Conservation (phyloP, 805 yeast genomes). For the Kuraishia ogatae region DNA sequence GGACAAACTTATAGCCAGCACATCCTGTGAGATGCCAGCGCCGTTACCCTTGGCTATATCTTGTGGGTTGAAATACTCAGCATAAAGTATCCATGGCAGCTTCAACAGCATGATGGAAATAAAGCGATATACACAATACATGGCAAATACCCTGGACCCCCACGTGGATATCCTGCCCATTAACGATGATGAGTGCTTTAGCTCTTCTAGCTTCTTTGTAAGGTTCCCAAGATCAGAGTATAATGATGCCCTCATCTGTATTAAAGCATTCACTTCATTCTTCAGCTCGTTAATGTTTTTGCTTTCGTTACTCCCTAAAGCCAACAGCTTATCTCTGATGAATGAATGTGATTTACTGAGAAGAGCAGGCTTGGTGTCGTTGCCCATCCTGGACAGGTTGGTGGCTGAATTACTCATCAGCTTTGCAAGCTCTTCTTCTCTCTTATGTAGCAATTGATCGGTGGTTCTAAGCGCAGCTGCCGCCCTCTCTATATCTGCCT, state of each 20-base stretch:
- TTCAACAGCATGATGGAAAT: conserved; percentile 31
- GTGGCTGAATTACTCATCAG: conserved; percentile 17
- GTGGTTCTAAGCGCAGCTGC: conserved; percentile 35
- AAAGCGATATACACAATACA: conserved; percentile 43
- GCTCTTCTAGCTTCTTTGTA: conserved; percentile 12
- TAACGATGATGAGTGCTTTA: conserved; percentile 1
- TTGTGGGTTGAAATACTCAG: conserved; percentile 5
- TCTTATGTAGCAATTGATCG: conserved; percentile 21
- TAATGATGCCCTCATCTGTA: conserved; percentile 16
- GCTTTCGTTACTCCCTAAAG: not conserved
- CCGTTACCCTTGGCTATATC: conserved; percentile 1
- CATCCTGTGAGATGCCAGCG: conserved; percentile 22
- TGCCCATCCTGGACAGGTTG: conserved; percentile 14
- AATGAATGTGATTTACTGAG: not conserved
- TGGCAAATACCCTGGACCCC: conserved; percentile 20
- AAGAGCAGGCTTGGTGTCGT: not conserved
- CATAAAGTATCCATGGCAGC: conserved; percentile 24
- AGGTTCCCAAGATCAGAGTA: conserved; percentile 22
- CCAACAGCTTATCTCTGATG: conserved; percentile 1
- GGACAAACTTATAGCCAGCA: conserved; percentile 40
- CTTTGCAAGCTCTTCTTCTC: conserved; percentile 24
- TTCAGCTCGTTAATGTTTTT: conserved; percentile 23
- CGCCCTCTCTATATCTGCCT: conserved; percentile 23
- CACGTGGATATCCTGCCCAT: not conserved
- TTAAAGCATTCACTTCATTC: conserved; percentile 30